A percentile compares a stretch with the other conserved stretches of the same genome.
phyloP scores from a whole-genome alignment of 345 rosid species.

The Populus euphratica region DNA sequence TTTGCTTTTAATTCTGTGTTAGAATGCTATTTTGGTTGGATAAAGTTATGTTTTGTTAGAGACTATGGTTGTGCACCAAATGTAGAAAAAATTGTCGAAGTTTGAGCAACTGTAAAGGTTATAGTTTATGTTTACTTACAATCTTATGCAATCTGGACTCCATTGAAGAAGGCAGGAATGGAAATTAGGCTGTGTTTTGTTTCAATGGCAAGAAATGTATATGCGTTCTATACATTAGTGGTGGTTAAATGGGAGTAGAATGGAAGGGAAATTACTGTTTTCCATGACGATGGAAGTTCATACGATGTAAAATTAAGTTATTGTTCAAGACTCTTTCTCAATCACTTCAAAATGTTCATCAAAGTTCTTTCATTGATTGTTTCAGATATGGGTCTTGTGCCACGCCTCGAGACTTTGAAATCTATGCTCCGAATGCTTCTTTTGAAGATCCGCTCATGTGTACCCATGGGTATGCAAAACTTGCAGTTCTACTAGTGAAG shows the following conservation, averaged over 20 bases:
- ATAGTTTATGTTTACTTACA: too few species aligned
- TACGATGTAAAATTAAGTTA: not conserved
- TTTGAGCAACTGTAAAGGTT: too few species aligned
- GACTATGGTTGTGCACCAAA: too few species aligned
- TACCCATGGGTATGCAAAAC: slow-evolving; percentile 64
- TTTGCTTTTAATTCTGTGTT: not conserved
- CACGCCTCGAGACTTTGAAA: slow-evolving; percentile 62
- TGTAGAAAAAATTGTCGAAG: too few species aligned
- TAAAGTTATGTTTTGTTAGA: not conserved
- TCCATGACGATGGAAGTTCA: not conserved
- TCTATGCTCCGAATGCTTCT: slow-evolving; percentile 73
- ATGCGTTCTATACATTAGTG: not conserved
- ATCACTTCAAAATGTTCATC: not conserved
- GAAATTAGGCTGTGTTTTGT: not conserved
- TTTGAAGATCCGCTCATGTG: slow-evolving; percentile 94
- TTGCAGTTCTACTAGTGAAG: not conserved
- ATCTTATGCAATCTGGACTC: not conserved
- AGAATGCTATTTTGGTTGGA: not conserved
- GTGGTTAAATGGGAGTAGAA: not conserved
- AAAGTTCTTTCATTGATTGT: slow-evolving; percentile 12
- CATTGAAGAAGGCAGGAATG: not conserved
- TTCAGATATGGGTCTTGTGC: slow-evolving; percentile 69
- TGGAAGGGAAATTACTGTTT: not conserved
- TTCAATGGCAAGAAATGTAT: too few species aligned
- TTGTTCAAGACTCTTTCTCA: not conserved